Evolutionary conservation across 2,329 filamentous ascomycete species (phyloP), one percentile per base, ranked within the genome.

Genomic region (Xylaria sp.): DNA sequence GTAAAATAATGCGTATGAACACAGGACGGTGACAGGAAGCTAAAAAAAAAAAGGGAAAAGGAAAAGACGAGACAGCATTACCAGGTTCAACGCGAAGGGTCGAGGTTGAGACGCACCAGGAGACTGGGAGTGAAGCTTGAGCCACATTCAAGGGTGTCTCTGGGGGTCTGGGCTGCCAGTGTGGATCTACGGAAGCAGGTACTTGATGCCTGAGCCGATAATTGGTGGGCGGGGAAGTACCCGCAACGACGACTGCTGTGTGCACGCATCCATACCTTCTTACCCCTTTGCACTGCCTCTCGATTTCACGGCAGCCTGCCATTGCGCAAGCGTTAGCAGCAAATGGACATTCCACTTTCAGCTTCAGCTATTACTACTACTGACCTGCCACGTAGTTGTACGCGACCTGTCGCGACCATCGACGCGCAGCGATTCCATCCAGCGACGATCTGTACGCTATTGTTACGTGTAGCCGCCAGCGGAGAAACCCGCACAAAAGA

Each of bases 131-230:
- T 24, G 44, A 38, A 61, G 58, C 52, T 61, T 56, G 40, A 61
- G 58, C 58, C 58, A 61, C 56, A 61, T 40, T 26, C 49, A 55
- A 50, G 54, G 54, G 44, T 18, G 9, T 26, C 5, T 24, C 39
- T 52, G 54, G 42, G 38, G 17, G 37, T 34, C 20, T 47, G 50
- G 52, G 52, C 51, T 49, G 45, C 46, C 46, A 48, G 44, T 41
- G 46, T n/a, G 17, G 19, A 38, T 39, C 43, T 20, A 20, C 42
- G 34, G 37, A 40, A 18, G 16, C 22, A 34, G 29, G 29, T 34
- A 34, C 29, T 34, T 34, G 9, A 13, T 13, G 8, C 11, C 24
- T 26, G 11, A 5, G 24, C 24, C 6, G 11, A 26, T 26, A 26
- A 26, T 26, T 26, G 24, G 24, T 26, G 5, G 24, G 24, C 24